These are phyloP conservation scores for Aspergillus pseudoglaucus DNA, from an alignment of 2,329 filamentous ascomycete genomes.

Conservation along the genomic window DNA sequence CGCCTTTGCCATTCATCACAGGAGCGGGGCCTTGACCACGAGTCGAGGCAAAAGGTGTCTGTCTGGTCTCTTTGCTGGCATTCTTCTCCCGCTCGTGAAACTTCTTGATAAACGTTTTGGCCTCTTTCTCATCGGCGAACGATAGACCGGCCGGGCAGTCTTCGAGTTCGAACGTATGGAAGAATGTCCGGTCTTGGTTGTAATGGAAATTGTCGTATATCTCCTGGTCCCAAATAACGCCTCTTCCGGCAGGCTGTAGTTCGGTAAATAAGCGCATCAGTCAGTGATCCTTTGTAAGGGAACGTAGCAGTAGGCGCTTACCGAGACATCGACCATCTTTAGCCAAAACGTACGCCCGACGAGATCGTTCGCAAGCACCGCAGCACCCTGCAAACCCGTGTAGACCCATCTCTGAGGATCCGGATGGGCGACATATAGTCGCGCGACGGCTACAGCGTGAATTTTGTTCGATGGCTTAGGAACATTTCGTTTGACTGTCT, in stretches of 20 bases:
- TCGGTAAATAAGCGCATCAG: slow-evolving; percentile 6
- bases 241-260: slow-evolving; percentile 63
- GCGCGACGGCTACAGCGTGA: slow-evolving; percentile 85
- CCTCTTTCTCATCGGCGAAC: slow-evolving; percentile 95
- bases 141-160: slow-evolving; percentile 84
- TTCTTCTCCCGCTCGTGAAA: slow-evolving; percentile 95
- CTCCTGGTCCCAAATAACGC: slow-evolving; percentile 95
- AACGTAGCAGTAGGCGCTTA: slow-evolving; percentile 43
- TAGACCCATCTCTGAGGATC: slow-evolving; percentile 83
- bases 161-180: slow-evolving; percentile 94
- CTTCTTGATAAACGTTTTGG: slow-evolving; percentile 94
- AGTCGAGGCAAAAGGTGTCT: slow-evolving; percentile 61
- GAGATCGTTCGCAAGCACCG: slow-evolving; percentile 85
- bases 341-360: slow-evolving; percentile 96
- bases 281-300: slow-evolving; percentile 3
- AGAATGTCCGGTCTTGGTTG: slow-evolving; percentile 95
- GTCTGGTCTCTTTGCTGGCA: slow-evolving; percentile 77
- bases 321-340: slow-evolving; percentile 94
- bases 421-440: slow-evolving; percentile 88
- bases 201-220: slow-evolving; percentile 93
- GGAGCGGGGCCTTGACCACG: slow-evolving; percentile 44
- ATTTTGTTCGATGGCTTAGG: slow-evolving; percentile 97
- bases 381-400: slow-evolving; percentile 85
- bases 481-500: slow-evolving; percentile 88
- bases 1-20: slow-evolving; percentile 37